Evolutionary conservation across 208 protist genomes (phyloP), one percentile per base, ranked within the genome.

Genomic region (Acanthamoeba sp.): DNA sequence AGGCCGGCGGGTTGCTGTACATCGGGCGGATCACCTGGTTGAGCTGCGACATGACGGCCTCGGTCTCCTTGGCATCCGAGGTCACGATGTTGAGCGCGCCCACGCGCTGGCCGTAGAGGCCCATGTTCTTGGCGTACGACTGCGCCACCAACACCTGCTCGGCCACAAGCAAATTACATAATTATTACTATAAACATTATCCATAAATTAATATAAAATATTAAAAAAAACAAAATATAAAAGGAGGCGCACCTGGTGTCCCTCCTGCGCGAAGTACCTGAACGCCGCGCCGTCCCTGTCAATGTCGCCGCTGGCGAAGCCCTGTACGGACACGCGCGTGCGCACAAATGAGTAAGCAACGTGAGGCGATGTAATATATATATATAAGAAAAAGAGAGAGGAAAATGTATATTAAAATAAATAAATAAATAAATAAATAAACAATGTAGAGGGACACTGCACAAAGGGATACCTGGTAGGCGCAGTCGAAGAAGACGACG

Each of bases 111-210:
- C 91, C 98, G 95, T 99, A 99, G 3, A 99, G 95, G 73, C 99
- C 99, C 96, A 99, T 99, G 96, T 99, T 99, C 97, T 99, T 99
- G 45, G 98, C 97, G 95, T 98, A 99, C 22, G 98, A 99, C 97
- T 99, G 99, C 32, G 97, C 96, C 27, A 73, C 85, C 22, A 64
- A 27, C 78, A 42, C 48, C 42, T 94, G 52, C 10, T 24, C 10
- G 20, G 20, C 20, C 20, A 24, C 66, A 93, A 84, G 27, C 42
- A n/a, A 55, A 85, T 38, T 48, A 52, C 40, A n/a, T 27, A 34
- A 40, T 80, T 80, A 80, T 22, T 42, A 34, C 24, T 42, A 80
- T 80, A n/a, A 80, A 22, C 16, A 80, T 42, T 34, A 40, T 80
- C 24, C n/a, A n/a, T n/a, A n/a, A n/a, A n/a, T n/a, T n/a, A n/a